A percentile compares a stretch with the other conserved stretches of the same genome.
phyloP scores from a whole-genome alignment of 345 rosid genomes.

The Lepidium africanum region DNA sequence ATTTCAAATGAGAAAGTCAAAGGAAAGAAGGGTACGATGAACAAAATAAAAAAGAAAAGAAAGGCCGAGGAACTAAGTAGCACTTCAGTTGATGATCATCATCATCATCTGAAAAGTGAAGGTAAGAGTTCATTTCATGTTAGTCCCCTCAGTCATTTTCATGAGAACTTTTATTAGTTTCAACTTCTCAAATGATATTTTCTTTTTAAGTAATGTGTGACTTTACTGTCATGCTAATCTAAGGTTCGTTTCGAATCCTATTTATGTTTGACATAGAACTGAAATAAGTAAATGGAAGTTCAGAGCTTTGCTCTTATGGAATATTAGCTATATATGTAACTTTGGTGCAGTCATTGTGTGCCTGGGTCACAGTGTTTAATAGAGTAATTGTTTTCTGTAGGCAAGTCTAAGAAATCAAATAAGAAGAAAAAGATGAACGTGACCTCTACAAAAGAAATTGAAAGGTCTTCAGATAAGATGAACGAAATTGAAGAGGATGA shows the following conservation, averaged over 20 bases:
- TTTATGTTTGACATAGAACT: background rate
- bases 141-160: background rate
- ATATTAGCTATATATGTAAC: background rate
- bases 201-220: background rate
- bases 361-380: background rate
- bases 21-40: constrained; percentile 14
- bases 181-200: background rate
- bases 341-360: background rate
- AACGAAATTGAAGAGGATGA: constrained; percentile 25
- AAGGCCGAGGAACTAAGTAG: constrained; percentile 16
- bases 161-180: background rate
- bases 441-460: background rate
- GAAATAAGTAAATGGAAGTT: constrained; percentile 12
- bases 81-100: constrained; percentile 5
- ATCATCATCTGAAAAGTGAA: background rate
- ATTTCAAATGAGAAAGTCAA: constrained; percentile 1
- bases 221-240: background rate
- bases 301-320: background rate
- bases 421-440: constrained; percentile 22
- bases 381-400: constrained; percentile 8
- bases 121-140: constrained; percentile 9
- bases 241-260: background rate
- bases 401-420: constrained; percentile 22
- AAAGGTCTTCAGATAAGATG: constrained; percentile 11
- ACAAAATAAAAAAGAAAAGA: constrained; percentile 17